Conservation (phyloP, 768 basidiomycete species). For the Macrolepiota albuminosa region DNA sequence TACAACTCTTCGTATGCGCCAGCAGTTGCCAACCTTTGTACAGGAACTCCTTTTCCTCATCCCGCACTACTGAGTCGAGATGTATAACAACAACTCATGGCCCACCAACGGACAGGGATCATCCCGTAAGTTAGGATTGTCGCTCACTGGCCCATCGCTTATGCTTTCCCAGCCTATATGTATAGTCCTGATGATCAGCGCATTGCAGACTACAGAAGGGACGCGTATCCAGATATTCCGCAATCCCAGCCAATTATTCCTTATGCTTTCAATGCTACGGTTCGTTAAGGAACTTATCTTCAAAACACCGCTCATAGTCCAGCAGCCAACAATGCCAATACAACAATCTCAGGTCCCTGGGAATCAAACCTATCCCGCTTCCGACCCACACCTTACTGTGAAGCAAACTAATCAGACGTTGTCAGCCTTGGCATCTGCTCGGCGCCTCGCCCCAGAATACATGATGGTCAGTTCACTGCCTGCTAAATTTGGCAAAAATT, state of each 20-base stretch:
- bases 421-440: slow-evolving; percentile 16
- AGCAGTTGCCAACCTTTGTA: neutral
- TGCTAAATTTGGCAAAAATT: neutral
- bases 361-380: slow-evolving; percentile 7
- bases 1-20: slow-evolving; percentile 10
- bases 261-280: slow-evolving; percentile 9
- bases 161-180: slow-evolving; percentile 2
- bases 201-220: neutral
- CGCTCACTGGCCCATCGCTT: neutral
- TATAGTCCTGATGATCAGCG: slow-evolving; percentile 9
- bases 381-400: slow-evolving; percentile 15
- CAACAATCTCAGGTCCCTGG: slow-evolving; percentile 2
- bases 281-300: slow-evolving; percentile 3
- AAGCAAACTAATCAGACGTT: slow-evolving; percentile 21
- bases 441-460: slow-evolving; percentile 15
- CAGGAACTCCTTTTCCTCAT: slow-evolving; percentile 1
- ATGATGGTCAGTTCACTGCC: slow-evolving; percentile 6
- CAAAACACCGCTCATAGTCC: neutral
- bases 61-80: neutral
- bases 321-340: slow-evolving; percentile 3
- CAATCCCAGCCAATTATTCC: slow-evolving; percentile 3
- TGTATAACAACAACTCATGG: slow-evolving; percentile 14
- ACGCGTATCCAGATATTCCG: neutral
- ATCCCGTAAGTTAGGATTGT: neutral
- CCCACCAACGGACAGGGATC: slow-evolving; percentile 9